Base-by-base conservation (phyloP, 139 green algal species). In the Edaphochlamys debaryana region DNA sequence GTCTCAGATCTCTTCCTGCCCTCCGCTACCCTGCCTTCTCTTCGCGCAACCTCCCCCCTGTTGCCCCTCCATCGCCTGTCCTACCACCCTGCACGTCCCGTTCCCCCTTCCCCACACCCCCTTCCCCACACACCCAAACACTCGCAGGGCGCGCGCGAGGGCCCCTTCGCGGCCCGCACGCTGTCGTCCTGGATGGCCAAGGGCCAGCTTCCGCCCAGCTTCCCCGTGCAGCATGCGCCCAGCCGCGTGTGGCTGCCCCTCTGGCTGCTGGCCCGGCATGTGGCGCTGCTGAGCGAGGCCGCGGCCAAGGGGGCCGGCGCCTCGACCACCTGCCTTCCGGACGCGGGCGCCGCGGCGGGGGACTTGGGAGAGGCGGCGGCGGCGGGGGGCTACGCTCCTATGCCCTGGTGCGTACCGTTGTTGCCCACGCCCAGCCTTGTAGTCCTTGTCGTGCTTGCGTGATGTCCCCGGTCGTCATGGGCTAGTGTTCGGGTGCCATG, bases 161-260 rank as follows among this genome's bases (percentile, higher is more conserved):
- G 76, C 4, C 76, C 76, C 9, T 82, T 82, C 32, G 32, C 63
- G 3, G 76, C 76, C 23, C 76, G 76, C 32, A n/a, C 45, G n/a
- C 45, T 82, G 40, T 9, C 60, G 1, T 36, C 64, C 32, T 82
- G 76, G 76, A n/a, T 66, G n/a, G 9, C 32, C 42, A 73, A 73
- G 48, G 76, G 64, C 3, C 76, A 82, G 76, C 76, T 82, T 4
- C 32, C 41, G 15, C 15, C 0, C 32, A 29, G 25, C 23, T 82
- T 74, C 45, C 62, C n/a, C 1, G 76, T 82, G 34, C 63, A 82
- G 42, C 76, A 82, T 45, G 63, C 13, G 13, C 76, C 41, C 41
- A 67, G 63, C 76, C 63, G 76, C 11, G 15, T 82, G 76, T 82
- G 76, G 76, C n/a, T 73, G 34, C 76, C 76, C 41, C 76, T 82